Base-by-base conservation (phyloP, 2,329 filamentous ascomycete genomes). In the Colletotrichum sp. region DNA sequence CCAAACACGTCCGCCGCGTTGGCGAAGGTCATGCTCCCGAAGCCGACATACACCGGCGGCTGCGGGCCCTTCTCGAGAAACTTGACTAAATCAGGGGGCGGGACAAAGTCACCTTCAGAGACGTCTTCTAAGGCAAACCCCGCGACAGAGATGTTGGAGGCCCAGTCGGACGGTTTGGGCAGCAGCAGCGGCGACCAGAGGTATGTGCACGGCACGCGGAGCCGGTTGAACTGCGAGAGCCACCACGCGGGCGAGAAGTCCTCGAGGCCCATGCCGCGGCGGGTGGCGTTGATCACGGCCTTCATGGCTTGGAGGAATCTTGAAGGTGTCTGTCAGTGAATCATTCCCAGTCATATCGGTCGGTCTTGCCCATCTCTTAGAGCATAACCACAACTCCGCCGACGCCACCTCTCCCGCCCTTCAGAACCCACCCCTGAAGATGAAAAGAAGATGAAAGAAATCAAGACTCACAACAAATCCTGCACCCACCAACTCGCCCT, bases 81-180 rank as follows among this genome's bases (percentile, higher is more conserved):
- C 26, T 77, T 69, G 4, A 68, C 70, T 26, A 89, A 79, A 4
- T 84, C 83, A 18, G 83, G 80, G 0, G 86, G 84, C 3, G 87
- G 87, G 24, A 83, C 83, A 6, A 43, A n/a, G 78, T 85, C 88
- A 5, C 81, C 84, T 1, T 84, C 85, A 4, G 87, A 85, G 4
- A 86, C 82, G 65, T 90, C 88, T 2, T 90, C 83, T 74, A 90
- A 90, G 24, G 88, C 88, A 78, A 90, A 90, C 3, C 89, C 89
- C n/a, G 87, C 84, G 36, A 90, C 84, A 65, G 89, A 85, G 63
- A 90, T 88, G 76, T 90, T 87, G 55, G 85, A 84, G 3, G 87
- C 88, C 89, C 89, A 90, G 76, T 90, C 89, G 24, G 83, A 83
- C 7, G 89, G 89, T 77, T 90, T 90, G 2, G 89, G 87, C 7